Evolutionary conservation across 2,329 filamentous ascomycete genomes (phyloP), one percentile per base, ranked within the genome.

Genomic region (Pyricularia sp.): DNA sequence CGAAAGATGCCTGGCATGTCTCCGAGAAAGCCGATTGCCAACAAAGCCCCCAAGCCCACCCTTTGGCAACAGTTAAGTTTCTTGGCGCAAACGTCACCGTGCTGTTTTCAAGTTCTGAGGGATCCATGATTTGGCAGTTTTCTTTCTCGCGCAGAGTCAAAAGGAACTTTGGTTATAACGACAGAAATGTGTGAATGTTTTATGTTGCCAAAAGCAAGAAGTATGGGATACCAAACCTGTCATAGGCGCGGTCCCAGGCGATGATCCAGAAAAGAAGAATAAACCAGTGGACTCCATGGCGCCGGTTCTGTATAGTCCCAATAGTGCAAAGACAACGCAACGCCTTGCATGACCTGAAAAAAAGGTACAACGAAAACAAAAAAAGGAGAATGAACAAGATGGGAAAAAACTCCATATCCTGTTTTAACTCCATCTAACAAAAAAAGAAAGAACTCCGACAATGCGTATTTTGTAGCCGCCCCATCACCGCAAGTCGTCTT

Each of bases 221-320:
- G 12, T 50, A 2, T 30, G 65, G 12, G 25, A 36, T 9, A 55
- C 25, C 17, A 25, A 36, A 20, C 10, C n/a, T 25, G 23, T 55
- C 14, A 20, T 14, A 30, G 31, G 9, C 17, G 23, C 12, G 25
- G n/a, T 42, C 23, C 20, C 65, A 5, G 20, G 65, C 10, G 23
- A 55, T 42, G 55, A 42, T 11, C 10, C 28, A n/a, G 23, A 42
- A 28, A 42, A 66, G 42, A 58, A 28, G 55, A 33, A n/a, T 36
- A 42, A 67, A 28, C 20, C 33, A 55, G 55, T 5, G 30, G 65
- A 67, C 20, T 55, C 65, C 65, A 28, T 26, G 31, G 36, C 64
- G 64, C 64, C 64, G 64, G 64, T 65, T 42, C 64, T 65, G 64
- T 65, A 36, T 65, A 17, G 42, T 50, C 30, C 64, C 64, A 31